These are phyloP conservation scores for Acacia crassicarpa DNA, from an alignment of 306 rosid genomes.

Conservation along the genomic window DNA sequence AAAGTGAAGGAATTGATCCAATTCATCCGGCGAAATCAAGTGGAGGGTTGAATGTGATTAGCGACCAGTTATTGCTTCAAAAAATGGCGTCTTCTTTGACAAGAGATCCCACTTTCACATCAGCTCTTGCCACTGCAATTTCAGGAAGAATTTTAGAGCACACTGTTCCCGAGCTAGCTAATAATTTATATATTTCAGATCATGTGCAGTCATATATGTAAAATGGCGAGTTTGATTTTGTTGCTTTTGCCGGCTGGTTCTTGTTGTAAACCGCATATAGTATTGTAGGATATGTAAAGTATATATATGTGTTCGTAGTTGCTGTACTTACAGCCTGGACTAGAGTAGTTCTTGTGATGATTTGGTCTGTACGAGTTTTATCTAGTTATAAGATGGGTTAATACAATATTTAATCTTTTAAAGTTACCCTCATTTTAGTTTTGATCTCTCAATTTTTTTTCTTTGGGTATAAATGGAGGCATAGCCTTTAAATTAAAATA, in stretches of 20 bases:
- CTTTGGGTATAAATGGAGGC: too few relatives aligned
- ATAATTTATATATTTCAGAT: not conserved
- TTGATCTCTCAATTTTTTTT: too few relatives aligned
- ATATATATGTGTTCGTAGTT: not conserved
- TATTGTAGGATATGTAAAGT: not conserved
- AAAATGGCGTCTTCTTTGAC: slow-evolving; percentile 82
- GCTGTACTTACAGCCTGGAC: not conserved
- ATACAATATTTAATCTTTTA: too few relatives aligned
- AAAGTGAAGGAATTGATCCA: slow-evolving; percentile 25
- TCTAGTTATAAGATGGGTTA: not conserved
- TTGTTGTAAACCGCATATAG: not conserved
- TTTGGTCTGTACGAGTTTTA: not conserved
- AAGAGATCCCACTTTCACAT: slow-evolving; percentile 71
- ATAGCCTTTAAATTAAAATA: too few relatives aligned
- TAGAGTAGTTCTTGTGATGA: not conserved
- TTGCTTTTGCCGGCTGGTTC: not conserved
- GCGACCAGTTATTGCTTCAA: slow-evolving; percentile 49
- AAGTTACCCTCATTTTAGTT: too few relatives aligned
- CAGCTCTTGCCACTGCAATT: slow-evolving; percentile 73
- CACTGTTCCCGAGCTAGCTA: not conserved
- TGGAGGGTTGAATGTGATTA: not conserved
- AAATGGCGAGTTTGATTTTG: not conserved
- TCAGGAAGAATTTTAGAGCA: slow-evolving; percentile 49
- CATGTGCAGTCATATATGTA: not conserved
- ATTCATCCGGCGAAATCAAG: not conserved